These are phyloP conservation scores for Trichoderma oligosporum DNA, from an alignment of 2,329 filamentous ascomycete genomes.

Conservation along the genomic window DNA sequence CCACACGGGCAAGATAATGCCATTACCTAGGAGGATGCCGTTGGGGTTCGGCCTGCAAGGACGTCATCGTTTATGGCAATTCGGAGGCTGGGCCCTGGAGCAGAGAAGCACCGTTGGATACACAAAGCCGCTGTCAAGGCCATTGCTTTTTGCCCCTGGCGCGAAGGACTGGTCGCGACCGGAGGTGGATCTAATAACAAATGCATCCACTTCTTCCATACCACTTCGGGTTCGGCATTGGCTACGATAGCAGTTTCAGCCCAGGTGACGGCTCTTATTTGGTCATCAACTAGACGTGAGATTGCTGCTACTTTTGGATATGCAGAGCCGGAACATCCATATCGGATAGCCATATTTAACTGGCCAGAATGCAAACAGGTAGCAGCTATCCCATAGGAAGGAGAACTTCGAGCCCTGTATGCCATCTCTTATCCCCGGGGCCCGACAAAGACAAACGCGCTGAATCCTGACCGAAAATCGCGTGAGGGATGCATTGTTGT, in stretches of 20 bases:
- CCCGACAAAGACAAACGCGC: constrained; percentile 30
- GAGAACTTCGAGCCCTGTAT: constrained; percentile 74
- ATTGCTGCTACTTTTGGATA: constrained; percentile 94
- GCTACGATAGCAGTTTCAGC: constrained; percentile 89
- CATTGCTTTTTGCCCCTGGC: constrained; percentile 95
- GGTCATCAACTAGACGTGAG: constrained; percentile 80
- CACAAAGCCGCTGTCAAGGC: constrained; percentile 92
- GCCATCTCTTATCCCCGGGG: constrained; percentile 76
- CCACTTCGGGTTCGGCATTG: constrained; percentile 73
- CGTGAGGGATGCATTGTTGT: constrained; percentile 71
- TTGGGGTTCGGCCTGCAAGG: constrained; percentile 31
- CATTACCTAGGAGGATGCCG: constrained; percentile 15
- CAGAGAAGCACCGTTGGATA: constrained; percentile 67
- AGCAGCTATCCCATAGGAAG: constrained; percentile 78
- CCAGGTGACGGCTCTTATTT: constrained; percentile 89
- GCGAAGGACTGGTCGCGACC: constrained; percentile 78
- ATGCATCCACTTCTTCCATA: constrained; percentile 94
- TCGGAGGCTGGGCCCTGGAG: constrained; percentile 49
- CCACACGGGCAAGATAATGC: background rate
- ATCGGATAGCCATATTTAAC: constrained; percentile 85
- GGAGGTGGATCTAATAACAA: constrained; percentile 92
- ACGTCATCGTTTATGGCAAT: constrained; percentile 36
- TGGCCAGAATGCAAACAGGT: constrained; percentile 91
- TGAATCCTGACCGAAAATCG: constrained; percentile 25
- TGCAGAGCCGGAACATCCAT: constrained; percentile 82